Conservation (phyloP, 345 rosid species). For the Salix caprea region DNA sequence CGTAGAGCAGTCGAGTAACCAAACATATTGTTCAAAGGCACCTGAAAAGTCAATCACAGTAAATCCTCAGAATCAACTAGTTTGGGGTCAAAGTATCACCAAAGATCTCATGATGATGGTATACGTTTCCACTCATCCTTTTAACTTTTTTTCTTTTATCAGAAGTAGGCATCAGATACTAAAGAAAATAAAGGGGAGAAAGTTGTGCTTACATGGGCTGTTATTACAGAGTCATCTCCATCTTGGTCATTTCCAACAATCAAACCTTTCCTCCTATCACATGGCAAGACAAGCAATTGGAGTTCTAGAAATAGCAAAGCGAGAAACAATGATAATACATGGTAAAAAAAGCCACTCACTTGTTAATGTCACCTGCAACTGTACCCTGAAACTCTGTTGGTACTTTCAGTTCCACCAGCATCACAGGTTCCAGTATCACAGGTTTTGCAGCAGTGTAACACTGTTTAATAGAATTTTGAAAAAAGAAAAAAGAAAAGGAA, state of each 20-base stretch:
- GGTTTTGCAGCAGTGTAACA: constrained; percentile 87
- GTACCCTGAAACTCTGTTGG: constrained; percentile 98
- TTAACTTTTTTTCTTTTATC: neutral
- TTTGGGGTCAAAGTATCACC: neutral
- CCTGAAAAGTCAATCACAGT: constrained; percentile 37
- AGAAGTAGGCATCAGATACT: neutral
- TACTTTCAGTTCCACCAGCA: constrained; percentile 91
- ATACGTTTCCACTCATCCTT: neutral
- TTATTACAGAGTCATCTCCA: constrained; percentile 82
- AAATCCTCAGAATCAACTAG: neutral
- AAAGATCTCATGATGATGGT: neutral
- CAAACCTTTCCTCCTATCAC: constrained; percentile 87
- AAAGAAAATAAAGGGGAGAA: neutral
- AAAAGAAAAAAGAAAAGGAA: neutral
- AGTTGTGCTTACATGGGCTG: constrained; percentile 54
- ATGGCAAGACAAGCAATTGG: constrained; percentile 4
- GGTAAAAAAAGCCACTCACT: constrained; percentile 35
- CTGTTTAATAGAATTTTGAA: constrained; percentile 26
- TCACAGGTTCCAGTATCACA: constrained; percentile 88
- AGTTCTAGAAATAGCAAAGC: neutral
- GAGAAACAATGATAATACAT: neutral
- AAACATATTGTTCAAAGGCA: constrained; percentile 96
- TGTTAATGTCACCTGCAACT: constrained; percentile 94
- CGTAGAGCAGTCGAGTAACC: constrained; percentile 96
- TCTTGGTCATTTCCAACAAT: constrained; percentile 97